Evolutionary conservation across 2,329 filamentous ascomycete species (phyloP), one percentile per base, ranked within the genome.

Genomic region (Ambrosiella beaveri): DNA sequence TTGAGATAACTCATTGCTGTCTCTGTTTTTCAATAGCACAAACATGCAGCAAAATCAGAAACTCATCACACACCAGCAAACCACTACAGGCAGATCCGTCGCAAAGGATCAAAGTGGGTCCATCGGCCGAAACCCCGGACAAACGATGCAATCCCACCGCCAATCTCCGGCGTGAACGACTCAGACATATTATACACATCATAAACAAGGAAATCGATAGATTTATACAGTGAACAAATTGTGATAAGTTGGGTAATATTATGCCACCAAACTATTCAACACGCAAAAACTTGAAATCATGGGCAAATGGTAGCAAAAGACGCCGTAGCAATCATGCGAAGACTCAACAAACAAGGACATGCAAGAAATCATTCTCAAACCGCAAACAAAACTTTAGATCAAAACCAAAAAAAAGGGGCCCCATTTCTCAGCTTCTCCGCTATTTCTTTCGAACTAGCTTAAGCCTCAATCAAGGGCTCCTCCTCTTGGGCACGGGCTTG

Each of bases 401-500:
- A 47, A n/a, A 41, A 5, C 40, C n/a, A 41, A 47, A 47, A 45
- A n/a, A 13, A 47, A 47, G 19, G 4, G 3, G 13, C n/a, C 13
- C 40, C n/a, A 13, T 2, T 15, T 47, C 7, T 15, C 44, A 47
- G 13, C 44, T 8, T 41, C 7, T 41, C 40, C 40, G 2, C 40
- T 3, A 41, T 41, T n/a, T 41, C 40, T 41, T 11, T 41, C 40
- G 2, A 27, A 27, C 40, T 6, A n/a, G n/a, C 44, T 54, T 40
- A 81, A 67, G 78, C 76, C 65, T 82, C 79, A 67, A 82, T 79
- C 63, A 82, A 69, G 70, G 80, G 80, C 69, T 77, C 78, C 67
- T 80, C 76, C 63, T 70, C 66, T 65, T 71, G 70, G 62, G 71
- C 68, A 59, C 72, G 72, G 61, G 75, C 74, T 71, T 81, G 78